A percentile compares a stretch with the other conserved stretches of the same genome.
Evolutionary conservation across 805 yeast genomes (phyloP).

Genomic region (Pichia thaimueangensis): DNA sequence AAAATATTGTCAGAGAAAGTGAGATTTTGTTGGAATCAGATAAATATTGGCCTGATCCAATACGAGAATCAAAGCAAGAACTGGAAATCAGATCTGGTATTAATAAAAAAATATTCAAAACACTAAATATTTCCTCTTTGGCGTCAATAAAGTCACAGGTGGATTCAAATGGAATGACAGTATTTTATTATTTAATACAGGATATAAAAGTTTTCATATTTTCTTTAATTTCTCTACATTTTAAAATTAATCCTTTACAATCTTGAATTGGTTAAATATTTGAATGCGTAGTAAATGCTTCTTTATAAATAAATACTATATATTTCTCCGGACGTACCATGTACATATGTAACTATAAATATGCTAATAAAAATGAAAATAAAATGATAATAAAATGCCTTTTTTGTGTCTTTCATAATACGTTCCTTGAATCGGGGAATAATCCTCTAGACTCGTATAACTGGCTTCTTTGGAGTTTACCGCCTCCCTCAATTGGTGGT

Average conservation of each 20-base stretch:
- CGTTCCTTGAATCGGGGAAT: not conserved
- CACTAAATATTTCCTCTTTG: slow-evolving; percentile 25
- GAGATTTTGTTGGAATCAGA: slow-evolving; percentile 37
- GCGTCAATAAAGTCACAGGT: slow-evolving; percentile 8
- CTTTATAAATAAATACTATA: too few species aligned
- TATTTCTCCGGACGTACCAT: too few species aligned
- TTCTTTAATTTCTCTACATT: slow-evolving; percentile 28
- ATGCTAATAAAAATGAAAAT: too few species aligned
- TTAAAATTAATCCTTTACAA: slow-evolving; percentile 5
- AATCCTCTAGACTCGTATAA: slow-evolving; percentile 7
- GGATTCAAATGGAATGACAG: slow-evolving; percentile 40
- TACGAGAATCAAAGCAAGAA: slow-evolving; percentile 36
- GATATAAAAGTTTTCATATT: slow-evolving; percentile 38
- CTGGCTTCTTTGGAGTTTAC: not conserved
- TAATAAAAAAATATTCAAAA: slow-evolving; percentile 31
- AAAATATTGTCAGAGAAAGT: slow-evolving; percentile 31
- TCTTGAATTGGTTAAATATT: too few species aligned
- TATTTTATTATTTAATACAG: slow-evolving; percentile 37
- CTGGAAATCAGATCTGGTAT: slow-evolving; percentile 34
- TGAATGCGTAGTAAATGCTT: too few species aligned
- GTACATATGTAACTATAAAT: too few species aligned
- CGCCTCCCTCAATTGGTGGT: too few species aligned
- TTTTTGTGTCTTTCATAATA: too few species aligned
- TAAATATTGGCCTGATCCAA: slow-evolving; percentile 35
- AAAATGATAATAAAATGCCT: too few species aligned